These are phyloP conservation scores for Passiflora organensis DNA, from an alignment of 345 rosid species.

Conservation along the genomic window DNA sequence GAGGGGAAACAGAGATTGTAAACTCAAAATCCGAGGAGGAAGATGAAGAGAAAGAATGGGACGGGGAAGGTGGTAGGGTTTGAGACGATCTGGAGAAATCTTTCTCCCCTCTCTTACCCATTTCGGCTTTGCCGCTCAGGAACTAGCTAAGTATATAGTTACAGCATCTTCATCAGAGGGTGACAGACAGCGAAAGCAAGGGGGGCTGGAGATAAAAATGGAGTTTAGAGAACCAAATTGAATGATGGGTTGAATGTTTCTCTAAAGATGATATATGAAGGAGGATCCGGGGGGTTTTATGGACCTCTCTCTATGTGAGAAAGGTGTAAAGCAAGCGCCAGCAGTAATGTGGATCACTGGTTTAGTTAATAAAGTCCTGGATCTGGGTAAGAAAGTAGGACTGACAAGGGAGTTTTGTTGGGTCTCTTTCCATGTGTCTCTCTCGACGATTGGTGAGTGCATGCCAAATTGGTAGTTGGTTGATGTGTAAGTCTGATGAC, in stretches of 20 bases:
- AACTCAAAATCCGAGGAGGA: constrained; percentile 91
- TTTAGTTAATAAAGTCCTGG: constrained; percentile 11
- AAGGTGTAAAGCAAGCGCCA: constrained; percentile 1
- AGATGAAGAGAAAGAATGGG: constrained; percentile 75
- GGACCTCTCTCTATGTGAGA: constrained; percentile 9
- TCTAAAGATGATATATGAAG: background rate
- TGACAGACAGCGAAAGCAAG: background rate
- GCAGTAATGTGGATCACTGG: background rate
- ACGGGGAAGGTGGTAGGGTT: constrained; percentile 63
- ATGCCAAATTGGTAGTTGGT: background rate
- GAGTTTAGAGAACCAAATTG: background rate
- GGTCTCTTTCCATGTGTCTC: constrained; percentile 10
- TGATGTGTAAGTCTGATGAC: too few relatives aligned
- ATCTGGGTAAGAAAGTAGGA: constrained; percentile 9
- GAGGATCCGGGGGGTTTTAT: background rate
- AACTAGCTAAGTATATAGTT: background rate
- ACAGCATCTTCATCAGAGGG: constrained; percentile 5
- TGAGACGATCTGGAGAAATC: constrained; percentile 34
- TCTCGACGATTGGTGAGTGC: too few relatives aligned
- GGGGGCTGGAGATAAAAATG: background rate
- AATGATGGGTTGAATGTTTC: background rate
- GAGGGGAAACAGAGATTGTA: constrained; percentile 71
- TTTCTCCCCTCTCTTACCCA: constrained; percentile 40
- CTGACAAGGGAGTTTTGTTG: constrained; percentile 18
- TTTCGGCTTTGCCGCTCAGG: background rate